Conservation (phyloP, 495 filamentous ascomycete species). For the Emericellopsis terricola region DNA sequence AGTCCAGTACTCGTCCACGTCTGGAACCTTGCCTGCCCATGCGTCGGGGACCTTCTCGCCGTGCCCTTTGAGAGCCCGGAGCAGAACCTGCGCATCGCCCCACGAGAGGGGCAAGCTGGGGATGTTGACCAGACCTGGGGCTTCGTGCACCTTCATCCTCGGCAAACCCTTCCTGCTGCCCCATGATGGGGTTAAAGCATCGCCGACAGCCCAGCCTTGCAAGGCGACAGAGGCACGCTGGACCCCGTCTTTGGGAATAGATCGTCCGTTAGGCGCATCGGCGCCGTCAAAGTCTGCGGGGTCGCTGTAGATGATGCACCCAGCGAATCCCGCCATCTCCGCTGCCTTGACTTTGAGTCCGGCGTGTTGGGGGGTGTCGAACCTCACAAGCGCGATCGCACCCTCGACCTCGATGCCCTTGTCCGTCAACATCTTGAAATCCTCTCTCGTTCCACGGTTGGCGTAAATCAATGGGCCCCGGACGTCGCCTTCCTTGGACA, state of each 20-base stretch:
- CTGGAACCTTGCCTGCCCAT: constrained; percentile 61
- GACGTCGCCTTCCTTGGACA: constrained; percentile 75
- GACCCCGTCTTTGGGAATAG: constrained; percentile 61
- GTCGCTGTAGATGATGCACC: constrained; percentile 85
- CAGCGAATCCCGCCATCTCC: constrained; percentile 63
- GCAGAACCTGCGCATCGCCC: constrained; percentile 67
- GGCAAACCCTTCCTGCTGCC: constrained; percentile 53
- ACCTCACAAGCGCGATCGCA: constrained; percentile 67
- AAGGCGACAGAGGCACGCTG: constrained; percentile 71
- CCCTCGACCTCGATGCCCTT: constrained; percentile 56
- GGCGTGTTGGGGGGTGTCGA: constrained; percentile 58
- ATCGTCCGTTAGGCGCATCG: constrained; percentile 54
- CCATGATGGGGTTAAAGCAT: constrained; percentile 78
- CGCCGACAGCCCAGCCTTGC: constrained; percentile 67
- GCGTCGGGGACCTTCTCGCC: constrained; percentile 50
- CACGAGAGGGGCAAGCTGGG: constrained; percentile 79
- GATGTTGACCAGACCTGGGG: constrained; percentile 57
- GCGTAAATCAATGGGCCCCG: constrained; percentile 89
- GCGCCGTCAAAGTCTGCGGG: constrained; percentile 58
- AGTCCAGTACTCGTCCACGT: constrained; percentile 64
- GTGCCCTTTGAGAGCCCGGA: constrained; percentile 59
- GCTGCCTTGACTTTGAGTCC: constrained; percentile 81
- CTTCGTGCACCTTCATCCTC: constrained; percentile 48
- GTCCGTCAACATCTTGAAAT: constrained; percentile 56
- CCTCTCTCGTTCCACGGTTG: constrained; percentile 73